Base-by-base conservation (phyloP, 192 early-diverging fungal genomes). In the Dimargaris verticillata region DNA sequence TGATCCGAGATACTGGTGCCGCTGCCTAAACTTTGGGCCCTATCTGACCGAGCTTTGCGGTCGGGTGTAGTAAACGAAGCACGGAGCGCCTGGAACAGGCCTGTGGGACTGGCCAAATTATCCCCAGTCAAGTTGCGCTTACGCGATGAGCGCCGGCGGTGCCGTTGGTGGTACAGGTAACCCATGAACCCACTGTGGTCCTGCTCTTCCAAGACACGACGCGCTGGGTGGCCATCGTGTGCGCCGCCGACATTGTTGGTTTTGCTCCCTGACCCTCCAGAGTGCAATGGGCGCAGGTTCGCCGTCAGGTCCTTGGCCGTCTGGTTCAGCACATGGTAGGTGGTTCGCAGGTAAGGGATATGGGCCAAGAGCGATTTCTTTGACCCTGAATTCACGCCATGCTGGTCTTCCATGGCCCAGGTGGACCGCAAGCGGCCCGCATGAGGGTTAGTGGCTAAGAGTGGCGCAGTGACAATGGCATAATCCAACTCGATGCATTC, bases 271-370 rank as follows among this genome's bases (percentile, higher is more conserved):
- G 29, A 18, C 38, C 55, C 13, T 14, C 42, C 18, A 58, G 33
- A 44, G 33, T 33, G 18, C 42, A 18, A 10, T 58, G 55, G 25
- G 29, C 33, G 38, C 29, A 12, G 38, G 29, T 38, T 38, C 33
- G 33, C 55, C 2, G 55, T 41, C 42, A 58, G 42, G 42, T 58
- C 55, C 42, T 58, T 58, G 33, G 55, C 55, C 4, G 55, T 58
- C 11, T 29, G 55, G 55, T 58, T 58, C 2, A 58, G 25, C 1
- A 20, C 22, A 11, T 58, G 15, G 42, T 43, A 58, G 51, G 51
- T 52, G 51, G 20, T n/a, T n/a, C 25, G 25, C 25, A 52, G 22
- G 42, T 58, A 58, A 15, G 55, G 55, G n/a, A 58, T 58, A n/a
- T 58, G 55, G 55, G 25, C 22, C 9, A 58, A 28, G 13, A 58